Evolutionary conservation across 495 filamentous ascomycete species (phyloP), one percentile per base, ranked within the genome.

Genomic region (Saxispiralis lemnorum): DNA sequence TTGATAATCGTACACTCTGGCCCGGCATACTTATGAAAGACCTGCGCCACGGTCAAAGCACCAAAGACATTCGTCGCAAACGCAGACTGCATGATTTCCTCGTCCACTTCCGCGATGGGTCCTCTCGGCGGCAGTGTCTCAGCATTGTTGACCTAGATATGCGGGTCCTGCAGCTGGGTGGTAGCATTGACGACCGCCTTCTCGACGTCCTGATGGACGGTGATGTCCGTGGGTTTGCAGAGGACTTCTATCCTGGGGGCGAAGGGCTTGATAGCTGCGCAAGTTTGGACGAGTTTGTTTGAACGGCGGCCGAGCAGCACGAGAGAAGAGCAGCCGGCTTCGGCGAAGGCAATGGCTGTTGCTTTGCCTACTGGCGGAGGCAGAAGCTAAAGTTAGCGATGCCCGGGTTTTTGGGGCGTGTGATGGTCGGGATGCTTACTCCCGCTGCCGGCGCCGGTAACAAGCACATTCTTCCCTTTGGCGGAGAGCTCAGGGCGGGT

Each of bases 301-400:
- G 6, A 63, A 43, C 1, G 63, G 31, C 55, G 55, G 24, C 55
- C 55, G 7, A 53, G 39, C 45, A 54, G 28, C 31, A 12, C 47
- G 35, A 50, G 39, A 31, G 39, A 2, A 14, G 32, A 66, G 52
- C 10, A 63, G 17, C 63, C 64, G 31, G 68, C 60, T 36, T 53
- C 46, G 1, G 63, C 66, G 42, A 66, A 68, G 28, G 51, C 44
- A 6, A n/a, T 39, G 10, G 65, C 61, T 6, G 47, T 66, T 16
- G 56, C 64, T 17, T 50, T 50, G 16, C 66, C 67, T 12, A 69
- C n/a, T n/a, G n/a, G n/a, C n/a, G n/a, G n/a, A n/a, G n/a, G n/a
- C n/a, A n/a, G n/a, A n/a, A n/a, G n/a, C n/a, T n/a, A n/a, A n/a
- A n/a, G n/a, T n/a, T n/a, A n/a, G n/a, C n/a, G n/a, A n/a, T n/a